Conservation (phyloP, 2,329 filamentous ascomycete genomes). For the Fusarium sp. region DNA sequence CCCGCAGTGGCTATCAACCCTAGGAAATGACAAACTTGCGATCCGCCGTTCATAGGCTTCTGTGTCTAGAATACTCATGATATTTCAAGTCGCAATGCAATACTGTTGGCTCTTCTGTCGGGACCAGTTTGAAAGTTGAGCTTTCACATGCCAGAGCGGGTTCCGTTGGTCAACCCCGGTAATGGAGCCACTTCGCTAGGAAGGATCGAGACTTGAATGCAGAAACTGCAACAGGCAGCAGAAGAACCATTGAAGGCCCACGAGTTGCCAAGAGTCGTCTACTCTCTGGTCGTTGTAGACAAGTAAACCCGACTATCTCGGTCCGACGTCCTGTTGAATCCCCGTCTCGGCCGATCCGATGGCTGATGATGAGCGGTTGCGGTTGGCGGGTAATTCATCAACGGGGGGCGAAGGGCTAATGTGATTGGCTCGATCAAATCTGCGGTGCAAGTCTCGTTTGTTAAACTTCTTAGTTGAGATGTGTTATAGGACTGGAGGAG, state of each 20-base stretch:
- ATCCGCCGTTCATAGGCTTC: slow-evolving; percentile 4
- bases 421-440: slow-evolving; percentile 28
- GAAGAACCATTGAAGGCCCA: slow-evolving; percentile 16
- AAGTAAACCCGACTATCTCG: slow-evolving; percentile 3
- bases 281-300: slow-evolving; percentile 30
- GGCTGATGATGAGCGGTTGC: slow-evolving; percentile 5
- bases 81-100: slow-evolving; percentile 11
- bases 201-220: slow-evolving; percentile 40
- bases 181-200: slow-evolving; percentile 31
- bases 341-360: slow-evolving; percentile 27
- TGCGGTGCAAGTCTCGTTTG: slow-evolving; percentile 10
- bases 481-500: slow-evolving; percentile 12
- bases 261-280: slow-evolving; percentile 22
- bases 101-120: slow-evolving; percentile 2
- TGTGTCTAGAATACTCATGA: slow-evolving; percentile 10
- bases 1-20: slow-evolving; percentile 10
- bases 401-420: not conserved
- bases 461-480: slow-evolving; percentile 17
- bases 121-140: not conserved
- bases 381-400: slow-evolving; percentile 4
- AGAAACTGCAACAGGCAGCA: slow-evolving; percentile 37
- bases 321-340: slow-evolving; percentile 6
- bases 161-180: slow-evolving; percentile 24
- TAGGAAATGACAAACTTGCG: slow-evolving; percentile 1
- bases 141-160: slow-evolving; percentile 43